These are phyloP conservation scores for Gamarada debralockiae DNA, from an alignment of 495 filamentous ascomycete species.

Conservation along the genomic window DNA sequence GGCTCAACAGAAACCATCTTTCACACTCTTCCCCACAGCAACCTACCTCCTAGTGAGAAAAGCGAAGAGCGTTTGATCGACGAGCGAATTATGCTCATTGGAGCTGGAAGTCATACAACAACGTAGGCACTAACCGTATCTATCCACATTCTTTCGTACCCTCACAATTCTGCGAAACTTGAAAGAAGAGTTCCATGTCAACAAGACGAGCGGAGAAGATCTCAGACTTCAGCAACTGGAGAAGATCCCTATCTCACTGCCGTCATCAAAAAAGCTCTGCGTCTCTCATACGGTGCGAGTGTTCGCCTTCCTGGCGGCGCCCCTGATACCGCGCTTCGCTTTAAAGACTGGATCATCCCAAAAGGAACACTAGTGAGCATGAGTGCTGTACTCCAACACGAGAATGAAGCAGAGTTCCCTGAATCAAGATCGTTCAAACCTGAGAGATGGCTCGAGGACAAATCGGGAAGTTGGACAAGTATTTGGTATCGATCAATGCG, in stretches of 20 bases:
- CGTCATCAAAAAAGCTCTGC: constrained; percentile 39
- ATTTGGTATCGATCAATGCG: constrained; percentile 43
- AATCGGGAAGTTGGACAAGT: constrained; percentile 29
- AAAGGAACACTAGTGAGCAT: constrained; percentile 41
- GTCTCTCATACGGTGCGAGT: constrained; percentile 39
- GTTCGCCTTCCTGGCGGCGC: constrained; percentile 30
- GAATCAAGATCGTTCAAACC: constrained; percentile 42
- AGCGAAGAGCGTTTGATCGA: constrained; percentile 24
- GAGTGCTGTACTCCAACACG: constrained; percentile 43
- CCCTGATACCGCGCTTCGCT: constrained; percentile 13
- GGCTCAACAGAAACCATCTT: constrained; percentile 8
- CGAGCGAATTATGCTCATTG: constrained; percentile 27
- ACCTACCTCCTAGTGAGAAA: constrained; percentile 25
- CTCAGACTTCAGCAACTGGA: constrained; percentile 17
- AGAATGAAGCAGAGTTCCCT: constrained; percentile 41
- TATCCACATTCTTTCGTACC: constrained; percentile 29
- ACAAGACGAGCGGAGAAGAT: constrained; percentile 11
- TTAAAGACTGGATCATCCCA: constrained; percentile 27
- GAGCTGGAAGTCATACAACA: constrained; percentile 27
- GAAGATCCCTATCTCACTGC: constrained; percentile 44
- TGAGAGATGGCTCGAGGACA: constrained; percentile 41
- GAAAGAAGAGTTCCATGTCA: constrained; percentile 24
- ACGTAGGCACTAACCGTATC: constrained; percentile 28
- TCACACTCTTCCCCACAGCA: constrained; percentile 5
- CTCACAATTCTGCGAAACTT: constrained; percentile 24